Base-by-base conservation (phyloP, 1,284 basidiomycete genomes). In the Hortiboletus rubellus region DNA sequence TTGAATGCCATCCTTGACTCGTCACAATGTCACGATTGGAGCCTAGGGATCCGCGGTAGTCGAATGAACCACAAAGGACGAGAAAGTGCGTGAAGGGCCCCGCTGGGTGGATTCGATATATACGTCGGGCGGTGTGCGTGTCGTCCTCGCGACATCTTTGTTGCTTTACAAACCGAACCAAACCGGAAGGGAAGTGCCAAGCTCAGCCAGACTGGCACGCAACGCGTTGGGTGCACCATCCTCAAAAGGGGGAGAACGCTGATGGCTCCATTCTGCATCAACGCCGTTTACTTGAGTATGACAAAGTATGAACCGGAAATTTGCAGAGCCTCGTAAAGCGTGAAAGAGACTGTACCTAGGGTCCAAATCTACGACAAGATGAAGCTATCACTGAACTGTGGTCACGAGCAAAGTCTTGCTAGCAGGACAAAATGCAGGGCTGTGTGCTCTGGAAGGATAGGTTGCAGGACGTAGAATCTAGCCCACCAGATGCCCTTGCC, bases 11-110 rank as follows among this genome's bases (percentile, higher is more conserved):
- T n/a, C 27, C 12, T 33, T 12, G 37, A 46, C 56, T 53, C 60
- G 50, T 67, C 68, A 71, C 66, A 58, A 17, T 10, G 15, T 67
- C 67, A 69, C 68, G 36, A 41, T 47, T 45, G 55, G 53, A 18
- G 52, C 65, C 55, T 60, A 57, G 61, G 54, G 66, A 66, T 69
- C 61, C 67, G 67, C 65, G 66, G 67, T 56, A 50, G 57, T 52
- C 42, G 58, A 34, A 54, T 30, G 49, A 44, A 42, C 45, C 36
- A 45, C 30, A 18, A 44, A 43, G 42, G 36, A 59, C 38, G 55
- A 30, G 43, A 42, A 31, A 45, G 24, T 40, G 38, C 31, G 43
- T n/a, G 38, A 65, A 55, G 22, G 22, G 9, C 27, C 38, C 37
- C 22, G 34, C 46, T 52, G 6, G 40, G 33, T 37, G 45, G 11